Evolutionary conservation across 2,329 filamentous ascomycete genomes (phyloP), one percentile per base, ranked within the genome.

Genomic region (Cercospora berteroae): DNA sequence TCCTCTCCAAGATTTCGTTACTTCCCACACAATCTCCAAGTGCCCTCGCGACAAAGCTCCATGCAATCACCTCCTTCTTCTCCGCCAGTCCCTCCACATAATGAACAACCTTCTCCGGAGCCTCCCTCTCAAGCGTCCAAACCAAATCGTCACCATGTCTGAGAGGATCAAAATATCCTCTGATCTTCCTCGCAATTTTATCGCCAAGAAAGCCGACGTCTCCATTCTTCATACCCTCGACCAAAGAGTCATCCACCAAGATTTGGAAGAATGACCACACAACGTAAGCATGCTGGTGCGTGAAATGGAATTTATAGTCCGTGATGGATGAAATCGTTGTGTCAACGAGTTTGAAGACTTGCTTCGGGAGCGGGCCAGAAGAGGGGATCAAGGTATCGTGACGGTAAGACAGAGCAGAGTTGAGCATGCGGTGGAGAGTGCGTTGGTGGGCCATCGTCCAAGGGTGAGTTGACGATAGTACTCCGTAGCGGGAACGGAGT

Each of bases 401-500:
- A 10, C 73, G 72, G 18, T 70, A 64, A 29, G 68, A 71, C 33
- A 69, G 67, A 65, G 70, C 64, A 1, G 76, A 78, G 70, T 78
- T 78, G 58, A 75, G 73, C 73, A 79, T 76, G 39, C 77, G 76
- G 63, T 79, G 77, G 6, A 79, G 69, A 2, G 77, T 79, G 27
- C 77, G 77, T 67, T 78, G 76, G 67, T 79, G 77, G 10, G 69
- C 60, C 67, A 79, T 72, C 6, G 76, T 78, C 75, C 77, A 79
- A 1, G 77, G 77, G 55, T 75, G 74, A 1, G 61, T 39, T 8
- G 72, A 66, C 9, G 72, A 67, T 12, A 79, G 70, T 29, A 79
- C 74, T 62, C 77, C 77, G 65, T 79, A 79, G 31, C 77, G 77
- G 20, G 70, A 69, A 31, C 77, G 77, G 42, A 78, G 56, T 23